Conservation (phyloP, 106 monocot genomes). For the Dendrobium catenatum region DNA sequence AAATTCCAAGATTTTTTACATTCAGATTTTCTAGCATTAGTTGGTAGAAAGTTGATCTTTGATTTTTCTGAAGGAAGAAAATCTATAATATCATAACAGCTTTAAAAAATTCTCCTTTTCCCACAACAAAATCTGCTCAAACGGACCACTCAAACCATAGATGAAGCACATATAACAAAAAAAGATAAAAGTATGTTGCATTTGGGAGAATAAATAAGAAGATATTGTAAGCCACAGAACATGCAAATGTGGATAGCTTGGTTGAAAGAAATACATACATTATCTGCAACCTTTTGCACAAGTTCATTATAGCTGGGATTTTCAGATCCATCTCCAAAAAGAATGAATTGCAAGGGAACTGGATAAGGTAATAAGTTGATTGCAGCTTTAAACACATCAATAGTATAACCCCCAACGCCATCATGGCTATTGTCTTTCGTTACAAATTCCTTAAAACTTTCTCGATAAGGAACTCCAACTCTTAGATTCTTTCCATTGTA, state of each 20-base stretch:
- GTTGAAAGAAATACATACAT: conserved; percentile 28
- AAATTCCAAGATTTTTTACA: not conserved
- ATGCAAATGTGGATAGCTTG: not conserved
- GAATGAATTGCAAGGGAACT: conserved; percentile 35
- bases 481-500: conserved; percentile 43
- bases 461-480: conserved; percentile 46
- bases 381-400: conserved; percentile 69
- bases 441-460: conserved; percentile 43
- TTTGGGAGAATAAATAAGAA: not conserved
- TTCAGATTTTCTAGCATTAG: no score
- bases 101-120: no score
- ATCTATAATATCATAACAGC: no score
- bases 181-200: not conserved
- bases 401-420: conserved; percentile 33
- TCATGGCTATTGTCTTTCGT: conserved; percentile 27
- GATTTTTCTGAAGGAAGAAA: no score
- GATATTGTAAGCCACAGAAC: not conserved
- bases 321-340: conserved; percentile 39
- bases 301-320: conserved; percentile 55
- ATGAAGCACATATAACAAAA: no score
- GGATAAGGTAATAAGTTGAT: conserved; percentile 49
- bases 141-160: no score
- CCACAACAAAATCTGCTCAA: no score
- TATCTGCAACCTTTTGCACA: conserved; percentile 47
- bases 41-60: no score